Evolutionary conservation across 202 grass and related monocot genomes (phyloP).

Genomic region (Zoysia matrella): DNA sequence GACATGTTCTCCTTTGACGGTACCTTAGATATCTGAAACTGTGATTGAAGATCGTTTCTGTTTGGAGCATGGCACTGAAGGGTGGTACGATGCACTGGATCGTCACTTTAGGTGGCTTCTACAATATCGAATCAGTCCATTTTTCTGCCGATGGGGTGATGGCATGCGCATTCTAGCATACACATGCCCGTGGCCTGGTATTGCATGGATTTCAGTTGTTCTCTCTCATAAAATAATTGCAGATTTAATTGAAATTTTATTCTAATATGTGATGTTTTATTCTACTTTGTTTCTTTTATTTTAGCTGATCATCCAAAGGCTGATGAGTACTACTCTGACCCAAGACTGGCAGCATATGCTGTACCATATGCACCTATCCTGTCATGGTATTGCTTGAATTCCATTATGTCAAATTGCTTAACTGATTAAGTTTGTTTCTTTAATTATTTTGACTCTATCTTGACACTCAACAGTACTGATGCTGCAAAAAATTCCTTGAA

Average conservation of each 20-base stretch:
- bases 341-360: slow-evolving; percentile 98
- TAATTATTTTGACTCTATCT: slow-evolving; percentile 40
- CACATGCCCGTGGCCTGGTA: slow-evolving; percentile 98
- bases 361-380: slow-evolving; percentile 95
- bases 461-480: slow-evolving; percentile 65
- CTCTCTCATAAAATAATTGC: slow-evolving; percentile 3
- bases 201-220: slow-evolving; percentile 2
- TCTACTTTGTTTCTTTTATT: slow-evolving; percentile 47
- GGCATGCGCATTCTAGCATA: slow-evolving; percentile 96
- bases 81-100: slow-evolving; percentile 89
- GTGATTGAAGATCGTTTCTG: slow-evolving; percentile 98
- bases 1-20: slow-evolving; percentile 55
- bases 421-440: slow-evolving; percentile 18
- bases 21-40: slow-evolving; percentile 87
- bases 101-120: slow-evolving; percentile 94
- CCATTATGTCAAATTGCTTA: slow-evolving; percentile 34
- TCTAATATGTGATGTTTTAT: slow-evolving; percentile 18
- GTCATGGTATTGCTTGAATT: slow-evolving; percentile 65
- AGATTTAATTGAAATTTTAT: slow-evolving; percentile 28
- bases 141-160: slow-evolving; percentile 99
- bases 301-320: slow-evolving; percentile 97
- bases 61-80: slow-evolving; percentile 87
- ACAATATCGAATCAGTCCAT: slow-evolving; percentile 91
- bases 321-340: slow-evolving; percentile 88
- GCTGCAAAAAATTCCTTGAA: slow-evolving; percentile 72